A percentile compares a stretch with the other conserved stretches of the same genome.
Conservation (phyloP, 139 green algal genomes). For the Penium margaritaceum region DNA sequence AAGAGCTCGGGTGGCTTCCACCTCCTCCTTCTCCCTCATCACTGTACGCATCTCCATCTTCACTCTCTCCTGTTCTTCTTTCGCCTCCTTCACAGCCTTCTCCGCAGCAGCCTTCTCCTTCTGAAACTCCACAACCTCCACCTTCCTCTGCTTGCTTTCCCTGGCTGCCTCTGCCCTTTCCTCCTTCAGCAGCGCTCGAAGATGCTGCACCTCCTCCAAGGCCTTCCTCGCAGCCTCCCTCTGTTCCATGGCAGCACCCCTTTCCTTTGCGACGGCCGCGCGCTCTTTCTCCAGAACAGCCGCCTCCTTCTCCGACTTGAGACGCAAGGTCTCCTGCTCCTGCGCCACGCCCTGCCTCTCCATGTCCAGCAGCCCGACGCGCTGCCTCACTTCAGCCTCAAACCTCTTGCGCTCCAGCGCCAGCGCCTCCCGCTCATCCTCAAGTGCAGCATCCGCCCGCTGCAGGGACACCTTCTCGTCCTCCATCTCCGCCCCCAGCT, state of each 20-base stretch:
- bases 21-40: background rate
- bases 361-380: background rate
- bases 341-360: background rate
- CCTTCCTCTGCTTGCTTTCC: too few relatives aligned
- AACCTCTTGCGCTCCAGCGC: background rate
- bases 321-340: background rate
- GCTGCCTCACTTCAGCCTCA: background rate
- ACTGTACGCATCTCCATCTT: background rate
- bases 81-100: background rate
- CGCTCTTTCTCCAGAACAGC: too few relatives aligned
- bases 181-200: too few relatives aligned
- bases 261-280: too few relatives aligned
- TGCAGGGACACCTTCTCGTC: background rate
- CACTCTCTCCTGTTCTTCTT: background rate
- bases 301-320: slow-evolving; percentile 1
- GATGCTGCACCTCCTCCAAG: too few relatives aligned
- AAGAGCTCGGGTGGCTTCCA: background rate
- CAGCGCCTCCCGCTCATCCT: background rate
- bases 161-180: too few relatives aligned
- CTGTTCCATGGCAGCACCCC: too few relatives aligned
- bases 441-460: too few relatives aligned
- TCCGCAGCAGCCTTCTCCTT: background rate
- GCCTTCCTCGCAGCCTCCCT: too few relatives aligned
- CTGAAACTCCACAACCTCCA: too few relatives aligned
- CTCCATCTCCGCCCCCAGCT: background rate